These are phyloP conservation scores for Colletotrichum orbiculare DNA, from an alignment of 2,329 filamentous ascomycete species.

Conservation along the genomic window DNA sequence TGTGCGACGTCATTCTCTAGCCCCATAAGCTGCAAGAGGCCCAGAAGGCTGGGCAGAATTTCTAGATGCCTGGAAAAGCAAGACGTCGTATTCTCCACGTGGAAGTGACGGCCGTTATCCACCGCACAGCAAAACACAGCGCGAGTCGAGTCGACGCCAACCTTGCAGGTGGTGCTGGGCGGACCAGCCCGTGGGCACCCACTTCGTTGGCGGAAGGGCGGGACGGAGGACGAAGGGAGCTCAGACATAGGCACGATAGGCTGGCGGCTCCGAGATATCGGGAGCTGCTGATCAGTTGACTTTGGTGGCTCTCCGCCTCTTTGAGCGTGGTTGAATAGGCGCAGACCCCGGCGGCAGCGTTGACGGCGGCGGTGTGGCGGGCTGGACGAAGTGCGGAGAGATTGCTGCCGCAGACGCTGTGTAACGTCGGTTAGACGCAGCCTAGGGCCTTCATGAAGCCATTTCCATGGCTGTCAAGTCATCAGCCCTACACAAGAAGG, in stretches of 20 bases:
- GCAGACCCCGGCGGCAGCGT: slow-evolving; percentile 2
- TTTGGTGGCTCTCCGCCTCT: slow-evolving; percentile 7
- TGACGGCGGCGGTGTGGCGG: slow-evolving; percentile 12
- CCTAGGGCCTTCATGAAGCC: background rate
- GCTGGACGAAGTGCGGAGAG: background rate
- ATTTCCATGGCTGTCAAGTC: slow-evolving; percentile 15
- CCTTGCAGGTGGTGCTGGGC: slow-evolving; percentile 3
- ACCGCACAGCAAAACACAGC: background rate
- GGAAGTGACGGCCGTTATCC: background rate
- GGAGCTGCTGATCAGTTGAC: slow-evolving; percentile 13
- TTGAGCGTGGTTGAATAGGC: slow-evolving; percentile 1
- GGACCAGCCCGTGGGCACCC: slow-evolving; percentile 13
- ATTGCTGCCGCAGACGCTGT: slow-evolving; percentile 6
- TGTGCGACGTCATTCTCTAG: slow-evolving; percentile 1
- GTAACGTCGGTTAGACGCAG: slow-evolving; percentile 20
- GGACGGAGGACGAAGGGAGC: slow-evolving; percentile 3
- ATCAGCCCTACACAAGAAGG: slow-evolving; percentile 24
- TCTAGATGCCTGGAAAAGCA: background rate
- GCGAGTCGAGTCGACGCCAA: background rate
- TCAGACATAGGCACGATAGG: background rate
- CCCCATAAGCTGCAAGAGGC: slow-evolving; percentile 4
- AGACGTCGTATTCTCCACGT: background rate
- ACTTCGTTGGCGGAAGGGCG: background rate
- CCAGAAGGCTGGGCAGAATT: slow-evolving; percentile 8
- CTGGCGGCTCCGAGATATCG: slow-evolving; percentile 7